Conservation (phyloP, 345 rosid genomes). For the Populus deltoides region DNA sequence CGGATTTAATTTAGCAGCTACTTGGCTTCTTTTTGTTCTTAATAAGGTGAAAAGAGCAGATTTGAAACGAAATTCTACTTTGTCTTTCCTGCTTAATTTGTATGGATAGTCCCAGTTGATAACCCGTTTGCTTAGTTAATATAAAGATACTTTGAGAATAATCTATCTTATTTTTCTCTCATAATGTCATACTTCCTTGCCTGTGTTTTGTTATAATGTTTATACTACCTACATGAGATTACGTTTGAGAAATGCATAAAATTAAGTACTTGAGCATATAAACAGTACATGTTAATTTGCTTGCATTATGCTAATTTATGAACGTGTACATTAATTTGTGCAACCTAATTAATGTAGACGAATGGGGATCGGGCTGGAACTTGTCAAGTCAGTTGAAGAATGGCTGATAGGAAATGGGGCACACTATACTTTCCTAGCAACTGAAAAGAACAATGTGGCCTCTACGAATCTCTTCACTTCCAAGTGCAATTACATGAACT, state of each 20-base stretch:
- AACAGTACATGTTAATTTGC: neutral
- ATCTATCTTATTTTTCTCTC: no score
- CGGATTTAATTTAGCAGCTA: no score
- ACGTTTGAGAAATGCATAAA: neutral
- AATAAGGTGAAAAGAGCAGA: no score
- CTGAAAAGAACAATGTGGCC: constrained; percentile 46
- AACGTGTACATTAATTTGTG: no score
- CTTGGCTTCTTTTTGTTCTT: no score
- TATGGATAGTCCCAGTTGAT: no score
- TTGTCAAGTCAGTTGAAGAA: constrained; percentile 49
- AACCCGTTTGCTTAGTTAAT: no score
- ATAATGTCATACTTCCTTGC: neutral
- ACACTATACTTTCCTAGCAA: constrained; percentile 40
- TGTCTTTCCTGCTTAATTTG: no score
- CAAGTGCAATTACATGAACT: constrained; percentile 28
- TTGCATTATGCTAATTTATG: neutral
- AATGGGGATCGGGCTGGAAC: constrained; percentile 54
- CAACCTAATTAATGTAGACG: constrained; percentile 28
- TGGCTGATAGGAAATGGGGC: constrained; percentile 51
- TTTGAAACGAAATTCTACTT: no score
- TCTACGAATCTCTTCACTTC: constrained; percentile 49
- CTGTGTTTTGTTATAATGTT: neutral
- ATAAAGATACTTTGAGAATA: no score
- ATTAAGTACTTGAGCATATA: no score
- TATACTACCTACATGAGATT: no score